phyloP scores from a whole-genome alignment of 768 basidiomycete genomes.

The Hygrocybe coccinea region DNA sequence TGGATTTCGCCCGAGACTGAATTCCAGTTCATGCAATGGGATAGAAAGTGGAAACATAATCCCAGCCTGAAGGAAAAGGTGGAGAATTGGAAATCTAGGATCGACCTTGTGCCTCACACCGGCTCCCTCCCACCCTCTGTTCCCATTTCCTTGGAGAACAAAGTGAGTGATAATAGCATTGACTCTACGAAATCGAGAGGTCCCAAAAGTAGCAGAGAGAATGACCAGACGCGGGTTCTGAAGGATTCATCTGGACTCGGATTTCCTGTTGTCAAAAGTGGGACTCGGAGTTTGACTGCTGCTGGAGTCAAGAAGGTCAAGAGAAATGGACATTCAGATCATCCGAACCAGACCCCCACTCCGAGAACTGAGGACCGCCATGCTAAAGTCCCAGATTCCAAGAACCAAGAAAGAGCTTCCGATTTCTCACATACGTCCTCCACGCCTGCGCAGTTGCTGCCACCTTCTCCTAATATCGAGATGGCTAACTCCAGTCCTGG shows the following conservation, averaged over 20 bases:
- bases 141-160: constrained; percentile 10
- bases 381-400: too few relatives aligned
- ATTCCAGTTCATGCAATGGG: constrained; percentile 38
- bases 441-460: too few relatives aligned
- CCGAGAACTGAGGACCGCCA: too few relatives aligned
- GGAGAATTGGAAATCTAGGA: constrained; percentile 1
- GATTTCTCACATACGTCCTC: background rate
- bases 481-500: constrained; percentile 1
- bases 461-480: too few relatives aligned
- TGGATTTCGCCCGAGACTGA: constrained; percentile 43
- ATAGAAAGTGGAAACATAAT: constrained; percentile 19
- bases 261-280: constrained; percentile 43
- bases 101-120: background rate
- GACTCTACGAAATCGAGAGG: background rate
- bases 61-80: background rate
- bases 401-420: background rate
- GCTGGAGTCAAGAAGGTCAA: constrained; percentile 18
- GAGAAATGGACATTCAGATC: background rate
- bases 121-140: background rate
- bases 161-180: background rate
- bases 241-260: constrained; percentile 32
- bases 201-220: constrained; percentile 9
- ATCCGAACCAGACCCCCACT: background rate
- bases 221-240: background rate
- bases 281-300: constrained; percentile 18